Conservation (phyloP, 2,329 filamentous ascomycete genomes). For the Colletotrichum caudatum region DNA sequence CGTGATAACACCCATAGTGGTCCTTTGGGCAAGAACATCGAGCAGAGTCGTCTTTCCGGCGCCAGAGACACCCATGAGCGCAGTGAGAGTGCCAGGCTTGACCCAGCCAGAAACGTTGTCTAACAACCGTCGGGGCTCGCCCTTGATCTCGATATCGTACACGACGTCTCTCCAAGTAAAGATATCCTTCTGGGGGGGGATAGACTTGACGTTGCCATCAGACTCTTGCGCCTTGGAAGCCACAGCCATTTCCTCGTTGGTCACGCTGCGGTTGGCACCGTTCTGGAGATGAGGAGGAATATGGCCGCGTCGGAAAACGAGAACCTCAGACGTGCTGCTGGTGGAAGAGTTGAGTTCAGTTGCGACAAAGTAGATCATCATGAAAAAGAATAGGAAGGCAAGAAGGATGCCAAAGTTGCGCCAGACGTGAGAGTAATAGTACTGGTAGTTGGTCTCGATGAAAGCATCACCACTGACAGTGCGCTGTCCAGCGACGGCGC, state of each 20-base stretch:
- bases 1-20: slow-evolving; percentile 71
- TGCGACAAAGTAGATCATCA: slow-evolving; percentile 71
- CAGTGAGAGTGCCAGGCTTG: slow-evolving; percentile 82
- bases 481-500: slow-evolving; percentile 64
- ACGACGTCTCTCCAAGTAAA: slow-evolving; percentile 86
- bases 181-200: slow-evolving; percentile 64
- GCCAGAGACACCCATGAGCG: slow-evolving; percentile 74
- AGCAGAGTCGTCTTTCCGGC: slow-evolving; percentile 60
- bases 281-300: slow-evolving; percentile 58
- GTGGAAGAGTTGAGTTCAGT: slow-evolving; percentile 74
- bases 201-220: slow-evolving; percentile 46
- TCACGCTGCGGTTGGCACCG: slow-evolving; percentile 45
- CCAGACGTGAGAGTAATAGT: slow-evolving; percentile 70
- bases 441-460: slow-evolving; percentile 66
- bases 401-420: slow-evolving; percentile 77
- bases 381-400: slow-evolving; percentile 74
- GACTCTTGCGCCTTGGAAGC: slow-evolving; percentile 65
- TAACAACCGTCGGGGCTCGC: slow-evolving; percentile 75
- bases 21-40: slow-evolving; percentile 61
- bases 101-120: slow-evolving; percentile 90
- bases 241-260: slow-evolving; percentile 50
- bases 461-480: slow-evolving; percentile 72
- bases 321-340: slow-evolving; percentile 73
- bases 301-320: slow-evolving; percentile 73
- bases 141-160: slow-evolving; percentile 80